Base-by-base conservation (phyloP, 108 stramenopile genomes). In the Bacterosira constricta region DNA sequence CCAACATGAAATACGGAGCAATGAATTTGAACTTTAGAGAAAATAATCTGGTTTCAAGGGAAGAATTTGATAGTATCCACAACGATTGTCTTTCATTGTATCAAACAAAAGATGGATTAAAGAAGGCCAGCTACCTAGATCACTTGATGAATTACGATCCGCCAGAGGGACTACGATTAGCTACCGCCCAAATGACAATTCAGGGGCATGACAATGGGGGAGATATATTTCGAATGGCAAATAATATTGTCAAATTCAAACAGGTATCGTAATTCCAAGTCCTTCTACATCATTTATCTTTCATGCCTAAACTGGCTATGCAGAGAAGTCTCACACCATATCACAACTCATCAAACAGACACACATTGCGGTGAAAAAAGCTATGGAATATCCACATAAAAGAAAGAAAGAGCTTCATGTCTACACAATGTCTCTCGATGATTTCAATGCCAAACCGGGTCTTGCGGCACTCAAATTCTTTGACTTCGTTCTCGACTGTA, bases 311-410 rank as follows among this genome's bases (percentile, higher is more conserved):
- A n/a, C n/a, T n/a, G n/a, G n/a, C n/a, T n/a, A n/a, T n/a, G n/a
- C n/a, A n/a, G n/a, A n/a, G n/a, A n/a, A n/a, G n/a, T n/a, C n/a
- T n/a, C n/a, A n/a, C n/a, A n/a, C n/a, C n/a, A n/a, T n/a, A n/a
- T n/a, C n/a, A n/a, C n/a, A n/a, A n/a, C n/a, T n/a, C n/a, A n/a
- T 70, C 31, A 59, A 70, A 37, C 58, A 70, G 56, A 37, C 69
- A n/a, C 56, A 59, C n/a, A 37, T 34, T 13, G 21, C 36, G 42
- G 35, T 59, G 13, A 58, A 50, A 30, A 58, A 46, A 17, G 34
- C 58, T 9, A 23, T 13, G 38, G 49, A 21, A 21, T 39, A 25
- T 49, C 35, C n/a, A 56, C 1, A 39, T 3, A 15, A 65, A 3
- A 20, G 26, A 1, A 25, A 65, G 7, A 59, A 49, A 45, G 46